phyloP scores from a whole-genome alignment of 352 stramenopile genomes.

The Phytophthora melonis region DNA sequence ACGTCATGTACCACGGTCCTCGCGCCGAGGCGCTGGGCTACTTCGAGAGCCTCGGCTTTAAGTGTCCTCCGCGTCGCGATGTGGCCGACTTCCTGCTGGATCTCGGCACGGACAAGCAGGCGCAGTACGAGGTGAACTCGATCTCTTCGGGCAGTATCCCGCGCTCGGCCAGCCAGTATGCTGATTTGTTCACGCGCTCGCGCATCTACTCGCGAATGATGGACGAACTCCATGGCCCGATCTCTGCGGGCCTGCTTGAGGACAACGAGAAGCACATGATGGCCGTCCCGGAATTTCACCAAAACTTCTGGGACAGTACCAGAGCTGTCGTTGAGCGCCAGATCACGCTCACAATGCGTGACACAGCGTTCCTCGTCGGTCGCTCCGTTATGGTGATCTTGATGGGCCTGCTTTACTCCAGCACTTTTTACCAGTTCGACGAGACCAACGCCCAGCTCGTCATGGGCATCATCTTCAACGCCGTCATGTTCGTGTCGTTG shows the following conservation, averaged over 20 bases:
- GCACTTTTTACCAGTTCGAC: slow-evolving; percentile 53
- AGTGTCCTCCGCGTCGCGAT: slow-evolving; percentile 10
- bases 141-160: slow-evolving; percentile 7
- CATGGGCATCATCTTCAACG: slow-evolving; percentile 70
- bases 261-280: slow-evolving; percentile 86
- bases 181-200: slow-evolving; percentile 26
- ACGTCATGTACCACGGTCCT: slow-evolving; percentile 89
- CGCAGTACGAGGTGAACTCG: slow-evolving; percentile 38
- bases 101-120: slow-evolving; percentile 30
- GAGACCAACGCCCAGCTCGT: slow-evolving; percentile 39
- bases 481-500: slow-evolving; percentile 62
- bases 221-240: slow-evolving; percentile 18
- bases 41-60: slow-evolving; percentile 72
- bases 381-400: slow-evolving; percentile 45
- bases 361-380: slow-evolving; percentile 42
- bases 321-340: slow-evolving; percentile 49
- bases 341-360: slow-evolving; percentile 43
- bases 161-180: slow-evolving; percentile 37
- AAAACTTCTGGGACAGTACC: slow-evolving; percentile 29
- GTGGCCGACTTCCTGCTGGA: slow-evolving; percentile 13
- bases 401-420: slow-evolving; percentile 51
- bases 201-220: slow-evolving; percentile 24
- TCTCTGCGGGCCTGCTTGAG: slow-evolving; percentile 13
- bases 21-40: slow-evolving; percentile 56
- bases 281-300: slow-evolving; percentile 46